Evolutionary conservation across 169 alveolate genomes (phyloP).

Genomic region (Eimeria acervulina): DNA sequence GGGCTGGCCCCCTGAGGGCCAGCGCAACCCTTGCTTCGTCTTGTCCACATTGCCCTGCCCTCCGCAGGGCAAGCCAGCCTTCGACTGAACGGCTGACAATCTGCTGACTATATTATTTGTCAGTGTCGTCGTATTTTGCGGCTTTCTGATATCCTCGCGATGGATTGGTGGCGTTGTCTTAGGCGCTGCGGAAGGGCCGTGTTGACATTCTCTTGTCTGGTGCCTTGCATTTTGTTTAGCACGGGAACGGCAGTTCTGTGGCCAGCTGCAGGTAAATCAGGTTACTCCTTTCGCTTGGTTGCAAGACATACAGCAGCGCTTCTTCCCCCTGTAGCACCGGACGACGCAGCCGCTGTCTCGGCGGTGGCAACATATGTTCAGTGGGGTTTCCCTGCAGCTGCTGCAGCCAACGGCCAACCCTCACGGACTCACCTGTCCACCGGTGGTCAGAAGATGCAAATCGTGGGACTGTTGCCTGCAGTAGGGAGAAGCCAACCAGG

Average conservation of each 20-base stretch:
- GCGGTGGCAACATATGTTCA: slow-evolving; percentile 65
- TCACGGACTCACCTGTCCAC: not conserved
- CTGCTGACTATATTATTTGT: not conserved
- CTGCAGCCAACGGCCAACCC: not conserved
- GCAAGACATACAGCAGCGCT: slow-evolving; percentile 33
- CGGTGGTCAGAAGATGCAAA: not conserved
- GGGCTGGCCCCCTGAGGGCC: slow-evolving; percentile 15
- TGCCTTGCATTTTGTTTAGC: not conserved
- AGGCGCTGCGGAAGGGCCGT: slow-evolving; percentile 21
- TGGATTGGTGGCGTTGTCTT: not conserved
- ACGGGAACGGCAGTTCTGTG: slow-evolving; percentile 29
- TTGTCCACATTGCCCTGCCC: not conserved
- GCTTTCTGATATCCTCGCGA: not conserved
- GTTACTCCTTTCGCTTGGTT: not conserved
- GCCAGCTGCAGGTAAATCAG: not conserved
- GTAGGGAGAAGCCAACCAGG: slow-evolving; percentile 53
- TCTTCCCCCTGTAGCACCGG: slow-evolving; percentile 46
- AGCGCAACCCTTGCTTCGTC: not conserved
- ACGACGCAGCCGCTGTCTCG: slow-evolving; percentile 65
- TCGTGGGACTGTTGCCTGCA: slow-evolving; percentile 51
- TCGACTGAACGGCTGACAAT: not conserved
- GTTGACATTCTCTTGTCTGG: not conserved
- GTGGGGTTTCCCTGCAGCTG: slow-evolving; percentile 20
- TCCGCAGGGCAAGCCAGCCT: not conserved
- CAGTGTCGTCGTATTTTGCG: not conserved